phyloP scores from a whole-genome alignment of 345 rosid genomes.

The Stellera chamaejasme region DNA sequence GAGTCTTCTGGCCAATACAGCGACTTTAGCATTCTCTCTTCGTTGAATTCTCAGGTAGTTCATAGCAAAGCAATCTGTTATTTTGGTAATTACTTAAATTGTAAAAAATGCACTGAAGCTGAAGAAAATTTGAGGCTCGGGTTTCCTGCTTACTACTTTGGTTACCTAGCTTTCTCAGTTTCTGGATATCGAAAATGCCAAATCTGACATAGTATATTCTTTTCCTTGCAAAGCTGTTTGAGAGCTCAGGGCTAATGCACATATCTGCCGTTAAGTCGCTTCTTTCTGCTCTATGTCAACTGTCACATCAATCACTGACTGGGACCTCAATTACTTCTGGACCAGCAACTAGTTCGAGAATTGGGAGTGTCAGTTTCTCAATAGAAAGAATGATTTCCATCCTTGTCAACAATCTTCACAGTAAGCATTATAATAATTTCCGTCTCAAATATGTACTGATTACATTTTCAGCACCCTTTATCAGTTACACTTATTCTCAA shows the following conservation, averaged over 20 bases:
- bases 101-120: no score
- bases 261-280: conserved; percentile 94
- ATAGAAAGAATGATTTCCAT: conserved; percentile 94
- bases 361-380: conserved; percentile 79
- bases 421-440: conserved; percentile 41
- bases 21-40: conserved; percentile 80
- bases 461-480: background rate
- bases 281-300: conserved; percentile 74
- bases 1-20: conserved; percentile 76
- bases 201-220: conserved; percentile 30
- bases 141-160: background rate
- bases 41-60: conserved; percentile 91
- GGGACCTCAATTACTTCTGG: conserved; percentile 62
- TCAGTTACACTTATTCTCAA: no score
- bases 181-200: background rate
- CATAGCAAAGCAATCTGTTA: background rate
- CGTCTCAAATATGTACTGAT: conserved; percentile 1
- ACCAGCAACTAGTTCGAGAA: conserved; percentile 59
- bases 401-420: conserved; percentile 89
- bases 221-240: conserved; percentile 63
- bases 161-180: conserved; percentile 2
- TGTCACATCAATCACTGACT: conserved; percentile 81
- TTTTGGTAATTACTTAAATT: background rate
- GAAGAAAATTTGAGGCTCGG: conserved; percentile 2
- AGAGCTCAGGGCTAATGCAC: conserved; percentile 98